Percentiles rank a stretch among this genome's conserved stretches.
Evolutionary conservation across 805 yeast species (phyloP).

Genomic region (Nakazawaea sp.): DNA sequence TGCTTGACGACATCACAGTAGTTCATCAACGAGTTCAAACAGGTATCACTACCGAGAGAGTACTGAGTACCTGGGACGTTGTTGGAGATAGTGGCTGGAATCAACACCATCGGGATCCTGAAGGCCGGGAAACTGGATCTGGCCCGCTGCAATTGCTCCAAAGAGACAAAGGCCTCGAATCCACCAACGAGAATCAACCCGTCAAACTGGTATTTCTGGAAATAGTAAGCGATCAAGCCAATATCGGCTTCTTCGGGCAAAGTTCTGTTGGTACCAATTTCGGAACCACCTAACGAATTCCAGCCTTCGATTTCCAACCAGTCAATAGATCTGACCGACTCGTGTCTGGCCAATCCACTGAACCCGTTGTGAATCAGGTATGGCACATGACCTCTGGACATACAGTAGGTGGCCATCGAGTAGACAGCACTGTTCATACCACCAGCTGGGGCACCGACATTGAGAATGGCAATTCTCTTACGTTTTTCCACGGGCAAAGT

Average conservation of each 20-base stretch:
- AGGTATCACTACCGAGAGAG: conserved; percentile 70
- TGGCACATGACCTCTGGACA: conserved; percentile 68
- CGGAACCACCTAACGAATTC: conserved; percentile 74
- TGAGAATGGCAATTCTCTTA: conserved; percentile 60
- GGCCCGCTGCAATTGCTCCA: conserved; percentile 58
- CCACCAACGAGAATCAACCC: conserved; percentile 78
- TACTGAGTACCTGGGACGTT: conserved; percentile 81
- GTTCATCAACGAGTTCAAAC: conserved; percentile 60
- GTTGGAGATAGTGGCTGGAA: conserved; percentile 77
- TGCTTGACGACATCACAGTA: conserved; percentile 79
- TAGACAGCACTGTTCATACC: conserved; percentile 75
- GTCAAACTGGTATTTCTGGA: conserved; percentile 60
- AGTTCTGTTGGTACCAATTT: conserved; percentile 72
- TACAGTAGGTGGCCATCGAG: conserved; percentile 67
- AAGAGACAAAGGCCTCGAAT: conserved; percentile 70
- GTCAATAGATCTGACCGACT: conserved; percentile 46
- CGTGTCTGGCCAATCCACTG: conserved; percentile 61
- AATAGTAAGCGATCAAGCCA: conserved; percentile 66
- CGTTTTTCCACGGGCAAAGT: conserved; percentile 44
- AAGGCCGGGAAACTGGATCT: conserved; percentile 61
- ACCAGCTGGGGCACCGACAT: conserved; percentile 78
- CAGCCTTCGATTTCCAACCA: conserved; percentile 73
- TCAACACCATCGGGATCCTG: conserved; percentile 68
- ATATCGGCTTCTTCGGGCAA: conserved; percentile 60
- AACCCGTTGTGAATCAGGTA: conserved; percentile 73